A percentile compares a stretch with the other conserved stretches of the same genome.
phyloP scores from a whole-genome alignment of 768 basidiomycete species.

The Suillus tomentosus region DNA sequence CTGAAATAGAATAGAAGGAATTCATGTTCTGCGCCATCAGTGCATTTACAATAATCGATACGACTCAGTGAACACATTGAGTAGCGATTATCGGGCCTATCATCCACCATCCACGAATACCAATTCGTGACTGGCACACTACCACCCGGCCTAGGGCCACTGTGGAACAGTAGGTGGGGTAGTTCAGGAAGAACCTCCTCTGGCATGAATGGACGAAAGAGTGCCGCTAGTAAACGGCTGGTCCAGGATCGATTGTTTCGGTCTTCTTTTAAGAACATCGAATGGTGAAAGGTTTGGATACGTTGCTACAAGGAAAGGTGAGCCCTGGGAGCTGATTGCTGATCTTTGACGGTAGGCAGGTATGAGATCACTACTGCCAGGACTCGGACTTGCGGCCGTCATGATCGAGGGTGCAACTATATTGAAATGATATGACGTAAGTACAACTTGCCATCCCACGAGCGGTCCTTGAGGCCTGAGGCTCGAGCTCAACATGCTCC shows the following conservation, averaged over 20 bases:
- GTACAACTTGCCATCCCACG: too few relatives aligned
- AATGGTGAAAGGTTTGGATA: background rate
- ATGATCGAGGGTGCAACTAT: too few relatives aligned
- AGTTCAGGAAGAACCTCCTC: background rate
- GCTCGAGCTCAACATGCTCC: too few relatives aligned
- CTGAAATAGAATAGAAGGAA: background rate
- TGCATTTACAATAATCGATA: background rate
- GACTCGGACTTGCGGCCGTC: too few relatives aligned
- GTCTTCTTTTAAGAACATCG: background rate
- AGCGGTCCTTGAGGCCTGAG: too few relatives aligned
- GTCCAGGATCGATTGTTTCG: background rate
- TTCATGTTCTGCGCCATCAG: background rate
- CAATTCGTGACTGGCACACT: background rate
- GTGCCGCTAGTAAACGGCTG: background rate
- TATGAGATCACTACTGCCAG: too few relatives aligned
- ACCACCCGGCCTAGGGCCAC: too few relatives aligned
- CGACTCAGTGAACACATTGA: background rate
- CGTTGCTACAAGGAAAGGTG: too few relatives aligned
- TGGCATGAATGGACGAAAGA: slow-evolving; percentile 2
- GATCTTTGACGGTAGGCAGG: too few relatives aligned
- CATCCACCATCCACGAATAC: background rate
- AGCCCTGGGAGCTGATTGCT: too few relatives aligned
- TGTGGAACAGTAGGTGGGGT: background rate
- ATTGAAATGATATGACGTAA: too few relatives aligned
- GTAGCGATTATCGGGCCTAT: background rate